A percentile compares a stretch with the other conserved stretches of the same genome.
Evolutionary conservation across 495 filamentous ascomycete species (phyloP).

Genomic region (Penicillium tannophilum): DNA sequence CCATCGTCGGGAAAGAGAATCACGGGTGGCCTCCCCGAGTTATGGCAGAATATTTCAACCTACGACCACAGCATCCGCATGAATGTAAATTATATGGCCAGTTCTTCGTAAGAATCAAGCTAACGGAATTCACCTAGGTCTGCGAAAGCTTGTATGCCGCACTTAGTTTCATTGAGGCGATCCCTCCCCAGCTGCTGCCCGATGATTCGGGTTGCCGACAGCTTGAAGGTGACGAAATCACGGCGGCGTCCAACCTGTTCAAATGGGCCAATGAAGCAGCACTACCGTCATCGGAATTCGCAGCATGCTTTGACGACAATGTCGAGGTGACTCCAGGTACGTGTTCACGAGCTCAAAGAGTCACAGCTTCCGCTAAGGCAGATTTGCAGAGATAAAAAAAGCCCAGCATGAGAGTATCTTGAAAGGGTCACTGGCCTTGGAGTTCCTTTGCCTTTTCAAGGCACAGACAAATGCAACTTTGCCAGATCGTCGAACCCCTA

Average conservation of each 20-base stretch:
- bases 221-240: constrained; percentile 28
- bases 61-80: constrained; percentile 21
- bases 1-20: constrained; percentile 4
- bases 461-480: constrained; percentile 19
- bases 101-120: not conserved
- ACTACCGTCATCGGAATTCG: constrained; percentile 41
- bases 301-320: constrained; percentile 28
- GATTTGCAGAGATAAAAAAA: constrained; percentile 20
- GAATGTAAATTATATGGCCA: constrained; percentile 22
- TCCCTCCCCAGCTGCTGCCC: constrained; percentile 16
- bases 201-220: constrained; percentile 16
- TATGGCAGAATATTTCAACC: constrained; percentile 39
- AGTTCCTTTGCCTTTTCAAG: constrained; percentile 29
- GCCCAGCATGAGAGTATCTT: constrained; percentile 26
- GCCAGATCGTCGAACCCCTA: constrained; percentile 21
- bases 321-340: constrained; percentile 26
- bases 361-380: not conserved
- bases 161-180: constrained; percentile 25
- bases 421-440: constrained; percentile 31
- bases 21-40: constrained; percentile 19
- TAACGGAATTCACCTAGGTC: constrained; percentile 24
- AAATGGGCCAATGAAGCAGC: constrained; percentile 37
- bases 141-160: constrained; percentile 37
- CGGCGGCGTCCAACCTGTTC: constrained; percentile 33
- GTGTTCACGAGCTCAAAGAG: constrained; percentile 16